These are phyloP conservation scores for Colletotrichum sp. DNA, from an alignment of 2,329 filamentous ascomycete species.

Conservation along the genomic window DNA sequence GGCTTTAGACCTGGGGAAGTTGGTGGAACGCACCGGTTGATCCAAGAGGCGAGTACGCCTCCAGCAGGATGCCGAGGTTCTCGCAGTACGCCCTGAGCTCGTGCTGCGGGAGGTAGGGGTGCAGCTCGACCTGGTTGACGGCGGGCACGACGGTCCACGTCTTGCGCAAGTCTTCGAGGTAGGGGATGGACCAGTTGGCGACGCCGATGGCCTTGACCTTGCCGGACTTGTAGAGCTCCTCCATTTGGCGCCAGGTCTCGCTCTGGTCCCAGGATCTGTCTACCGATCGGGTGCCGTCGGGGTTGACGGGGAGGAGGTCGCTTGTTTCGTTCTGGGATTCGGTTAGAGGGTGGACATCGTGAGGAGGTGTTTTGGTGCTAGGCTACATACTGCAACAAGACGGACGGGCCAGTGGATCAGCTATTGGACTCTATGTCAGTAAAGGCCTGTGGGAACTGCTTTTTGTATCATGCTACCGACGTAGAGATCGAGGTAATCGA, in stretches of 20 bases:
- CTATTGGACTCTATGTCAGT: fast-evolving
- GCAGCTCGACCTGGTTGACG: not conserved
- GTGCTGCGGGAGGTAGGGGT: not conserved
- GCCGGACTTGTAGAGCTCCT: not conserved
- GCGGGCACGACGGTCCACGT: not conserved
- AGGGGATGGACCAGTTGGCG: not conserved
- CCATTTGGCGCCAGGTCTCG: not conserved
- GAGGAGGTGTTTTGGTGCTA: not conserved
- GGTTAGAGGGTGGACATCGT: not conserved
- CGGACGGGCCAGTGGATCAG: not conserved
- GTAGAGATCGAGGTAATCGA: not conserved
- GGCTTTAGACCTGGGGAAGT: too few relatives aligned
- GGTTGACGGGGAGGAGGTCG: not conserved
- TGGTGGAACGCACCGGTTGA: not conserved
- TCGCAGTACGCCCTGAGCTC: not conserved
- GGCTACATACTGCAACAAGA: not conserved
- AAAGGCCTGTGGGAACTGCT: too few relatives aligned
- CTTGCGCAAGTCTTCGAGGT: not conserved
- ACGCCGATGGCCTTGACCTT: not conserved
- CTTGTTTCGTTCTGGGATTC: not conserved
- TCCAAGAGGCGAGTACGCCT: not conserved
- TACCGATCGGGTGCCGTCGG: not conserved
- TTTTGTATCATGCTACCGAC: not conserved
- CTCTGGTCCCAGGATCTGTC: not conserved
- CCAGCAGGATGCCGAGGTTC: not conserved